These are phyloP conservation scores for Linanthus parryae DNA, from an alignment of 148 eudicot species.

Conservation along the genomic window DNA sequence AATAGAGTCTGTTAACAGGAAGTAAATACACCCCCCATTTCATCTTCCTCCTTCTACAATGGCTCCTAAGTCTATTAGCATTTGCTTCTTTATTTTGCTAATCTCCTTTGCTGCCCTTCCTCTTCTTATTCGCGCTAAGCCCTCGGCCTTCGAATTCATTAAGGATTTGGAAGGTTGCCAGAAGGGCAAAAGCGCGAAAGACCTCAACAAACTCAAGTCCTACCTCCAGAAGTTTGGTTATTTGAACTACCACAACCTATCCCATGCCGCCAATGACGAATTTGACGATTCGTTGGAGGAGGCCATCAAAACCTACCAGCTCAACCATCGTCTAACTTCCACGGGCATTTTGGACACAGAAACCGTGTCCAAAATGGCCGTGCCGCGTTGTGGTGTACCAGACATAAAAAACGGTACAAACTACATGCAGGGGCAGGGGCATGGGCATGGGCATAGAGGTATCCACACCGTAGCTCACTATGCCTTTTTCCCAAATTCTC, in stretches of 20 bases:
- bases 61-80: no score
- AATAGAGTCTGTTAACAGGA: no score
- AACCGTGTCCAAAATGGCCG: neutral
- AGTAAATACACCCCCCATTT: no score
- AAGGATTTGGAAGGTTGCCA: neutral
- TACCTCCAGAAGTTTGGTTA: constrained; percentile 2
- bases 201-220: neutral
- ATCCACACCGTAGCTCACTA: neutral
- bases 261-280: neutral
- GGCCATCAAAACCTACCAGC: neutral
- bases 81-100: no score
- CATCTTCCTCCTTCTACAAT: no score
- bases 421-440: neutral
- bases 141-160: no score
- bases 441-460: neutral
- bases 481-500: neutral
- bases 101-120: no score
- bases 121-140: no score
- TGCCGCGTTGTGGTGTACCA: neutral
- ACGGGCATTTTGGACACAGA: neutral
- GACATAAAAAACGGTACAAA: neutral
- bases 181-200: neutral
- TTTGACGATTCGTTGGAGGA: constrained; percentile 6
- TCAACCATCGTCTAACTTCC: neutral
- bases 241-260: neutral